phyloP scores from a whole-genome alignment of 202 grass and related monocot genomes.

The Bolboschoenoplectus hybrid region DNA sequence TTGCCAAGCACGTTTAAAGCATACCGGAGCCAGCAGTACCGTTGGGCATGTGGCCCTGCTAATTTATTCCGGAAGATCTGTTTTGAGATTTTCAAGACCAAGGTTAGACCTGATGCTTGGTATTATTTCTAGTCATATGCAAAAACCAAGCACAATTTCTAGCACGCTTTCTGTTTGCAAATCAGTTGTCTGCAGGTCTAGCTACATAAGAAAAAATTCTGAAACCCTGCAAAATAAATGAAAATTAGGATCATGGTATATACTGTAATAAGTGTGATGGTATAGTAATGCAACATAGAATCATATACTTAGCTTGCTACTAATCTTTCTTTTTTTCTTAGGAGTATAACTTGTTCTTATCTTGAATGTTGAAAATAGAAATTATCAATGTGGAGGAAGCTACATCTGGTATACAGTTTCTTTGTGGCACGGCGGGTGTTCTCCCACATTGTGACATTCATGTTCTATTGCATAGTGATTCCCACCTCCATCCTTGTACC shows the following conservation, averaged over 20 bases:
- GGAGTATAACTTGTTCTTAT: background rate
- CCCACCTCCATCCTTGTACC: slow-evolving; percentile 70
- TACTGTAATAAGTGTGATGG: background rate
- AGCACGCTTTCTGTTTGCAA: background rate
- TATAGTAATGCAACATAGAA: background rate
- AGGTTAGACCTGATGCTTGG: slow-evolving; percentile 46
- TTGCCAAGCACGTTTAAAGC: slow-evolving; percentile 83
- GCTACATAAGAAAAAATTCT: background rate
- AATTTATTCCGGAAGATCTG: slow-evolving; percentile 87
- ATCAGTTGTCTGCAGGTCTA: background rate
- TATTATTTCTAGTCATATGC: background rate
- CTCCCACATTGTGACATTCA: slow-evolving; percentile 70
- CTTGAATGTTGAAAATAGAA: slow-evolving; percentile 42
- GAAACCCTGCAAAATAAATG: background rate
- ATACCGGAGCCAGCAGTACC: slow-evolving; percentile 85
- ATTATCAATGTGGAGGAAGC: slow-evolving; percentile 73
- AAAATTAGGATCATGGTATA: background rate
- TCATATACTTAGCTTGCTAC: background rate
- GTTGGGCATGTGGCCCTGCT: slow-evolving; percentile 81
- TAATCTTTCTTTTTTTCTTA: background rate
- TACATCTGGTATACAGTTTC: slow-evolving; percentile 78
- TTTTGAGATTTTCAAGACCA: slow-evolving; percentile 65
- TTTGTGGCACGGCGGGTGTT: slow-evolving; percentile 74
- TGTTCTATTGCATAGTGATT: slow-evolving; percentile 77
- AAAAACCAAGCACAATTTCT: background rate